These are phyloP conservation scores for Erodium moschatum DNA, from an alignment of 441 rosid genomes.

Conservation along the genomic window DNA sequence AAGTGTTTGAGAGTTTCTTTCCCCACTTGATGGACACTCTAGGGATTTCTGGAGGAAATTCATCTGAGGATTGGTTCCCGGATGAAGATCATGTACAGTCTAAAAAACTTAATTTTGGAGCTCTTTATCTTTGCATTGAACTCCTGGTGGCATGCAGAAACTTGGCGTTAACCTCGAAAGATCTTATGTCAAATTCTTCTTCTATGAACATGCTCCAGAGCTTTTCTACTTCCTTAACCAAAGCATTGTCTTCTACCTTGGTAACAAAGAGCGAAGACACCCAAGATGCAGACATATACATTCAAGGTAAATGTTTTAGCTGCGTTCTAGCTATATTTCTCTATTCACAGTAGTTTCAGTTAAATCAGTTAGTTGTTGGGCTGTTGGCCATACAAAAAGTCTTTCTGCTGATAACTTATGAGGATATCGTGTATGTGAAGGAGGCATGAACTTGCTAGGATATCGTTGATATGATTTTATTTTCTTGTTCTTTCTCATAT, in stretches of 20 bases:
- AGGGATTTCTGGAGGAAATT: constrained; percentile 34
- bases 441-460: neutral
- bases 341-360: neutral
- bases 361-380: neutral
- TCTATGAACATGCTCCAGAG: constrained; percentile 37
- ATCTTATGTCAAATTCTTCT: constrained; percentile 21
- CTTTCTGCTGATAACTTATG: neutral
- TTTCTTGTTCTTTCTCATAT: neutral
- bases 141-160: constrained; percentile 71
- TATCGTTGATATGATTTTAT: neutral
- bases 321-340: constrained; percentile 5
- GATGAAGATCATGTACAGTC: constrained; percentile 23
- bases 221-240: constrained; percentile 41
- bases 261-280: constrained; percentile 26
- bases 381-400: neutral
- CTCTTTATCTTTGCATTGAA: constrained; percentile 55
- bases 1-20: constrained; percentile 46
- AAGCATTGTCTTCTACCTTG: constrained; percentile 39
- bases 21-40: constrained; percentile 45
- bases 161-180: constrained; percentile 29
- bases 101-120: constrained; percentile 45
- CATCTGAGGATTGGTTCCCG: constrained; percentile 27
- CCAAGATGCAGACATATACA: constrained; percentile 32
- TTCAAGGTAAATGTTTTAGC: constrained; percentile 54
- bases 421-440: neutral